These are phyloP conservation scores for Cubamyces sp. DNA, from an alignment of 768 basidiomycete species.

Conservation along the genomic window DNA sequence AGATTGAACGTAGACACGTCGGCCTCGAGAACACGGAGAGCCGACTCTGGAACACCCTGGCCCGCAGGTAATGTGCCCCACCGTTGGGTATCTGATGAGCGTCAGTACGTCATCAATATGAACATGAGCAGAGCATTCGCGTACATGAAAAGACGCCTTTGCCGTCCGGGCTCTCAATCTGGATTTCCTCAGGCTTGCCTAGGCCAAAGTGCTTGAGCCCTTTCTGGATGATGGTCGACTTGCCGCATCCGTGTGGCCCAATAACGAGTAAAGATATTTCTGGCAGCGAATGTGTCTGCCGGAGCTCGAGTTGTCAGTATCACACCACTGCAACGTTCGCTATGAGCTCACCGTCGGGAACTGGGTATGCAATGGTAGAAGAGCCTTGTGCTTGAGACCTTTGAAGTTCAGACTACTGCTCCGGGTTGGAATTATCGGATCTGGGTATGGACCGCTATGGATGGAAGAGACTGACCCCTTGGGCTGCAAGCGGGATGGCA, in stretches of 20 bases:
- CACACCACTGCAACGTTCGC: not conserved
- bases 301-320: not conserved
- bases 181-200: constrained; percentile 33
- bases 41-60: constrained; percentile 17
- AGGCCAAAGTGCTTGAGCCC: constrained; percentile 70
- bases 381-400: constrained; percentile 27
- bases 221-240: constrained; percentile 78
- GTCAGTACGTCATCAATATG: constrained; percentile 35
- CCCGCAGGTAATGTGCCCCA: constrained; percentile 39
- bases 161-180: constrained; percentile 22
- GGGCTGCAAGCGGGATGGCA: constrained; percentile 35
- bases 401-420: constrained; percentile 32
- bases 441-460: constrained; percentile 19
- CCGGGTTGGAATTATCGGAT: constrained; percentile 31
- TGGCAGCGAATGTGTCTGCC: constrained; percentile 21
- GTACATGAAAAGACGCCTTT: constrained; percentile 31
- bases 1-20: constrained; percentile 39
- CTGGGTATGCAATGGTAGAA: constrained; percentile 34
- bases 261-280: constrained; percentile 73
- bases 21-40: constrained; percentile 38
- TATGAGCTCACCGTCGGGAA: constrained; percentile 28
- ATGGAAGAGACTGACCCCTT: constrained; percentile 31
- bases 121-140: constrained; percentile 37
- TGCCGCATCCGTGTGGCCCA: constrained; percentile 80
- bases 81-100: constrained; percentile 44